Base-by-base conservation (phyloP, 768 basidiomycete species). In the Trametes punicea region DNA sequence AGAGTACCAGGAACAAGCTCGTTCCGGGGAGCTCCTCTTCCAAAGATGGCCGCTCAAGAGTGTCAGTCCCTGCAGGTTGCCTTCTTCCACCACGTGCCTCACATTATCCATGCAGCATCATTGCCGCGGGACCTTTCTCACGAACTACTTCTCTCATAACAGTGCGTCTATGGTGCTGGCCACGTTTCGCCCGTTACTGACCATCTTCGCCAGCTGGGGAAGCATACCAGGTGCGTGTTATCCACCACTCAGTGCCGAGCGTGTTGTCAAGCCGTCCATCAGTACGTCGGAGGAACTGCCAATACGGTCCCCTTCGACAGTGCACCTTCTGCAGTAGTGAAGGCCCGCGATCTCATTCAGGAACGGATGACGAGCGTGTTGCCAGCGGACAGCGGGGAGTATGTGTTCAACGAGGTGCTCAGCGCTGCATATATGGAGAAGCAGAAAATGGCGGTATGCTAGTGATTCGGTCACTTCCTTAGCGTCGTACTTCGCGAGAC, bases 141-240 rank as follows among this genome's bases (percentile, higher is more conserved):
- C 90, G 4, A 87, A 88, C 64, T 92, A 92, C 64, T 92, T 92
- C 63, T 91, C 90, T 13, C 90, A 92, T 61, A 92, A 92, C 55
- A 82, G 90, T 70, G 18, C 42, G 47, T 34, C 31, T 33, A 10
- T 16, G 26, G 45, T 40, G 45, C 3, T 57, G 29, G 18, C 30
- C 18, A 34, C 33, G 23, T 47, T 34, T 33, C 31, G n/a, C 52
- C 30, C 51, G 27, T 55, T 49, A 27, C 36, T 50, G 15, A 26
- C 25, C 7, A 13, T 6, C 29, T 59, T 4, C 10, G 21, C 11
- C 45, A 92, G 90, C 87, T 52, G 90, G 90, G 27, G 85, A 82
- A 64, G 84, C 88, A n/a, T 92, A 92, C 62, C 82, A 88, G 68
- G 89, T 87, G 67, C 6, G 74, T 15, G 16, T 10, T 2, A 8